Conservation (phyloP, 257 asterid genomes). For the Forsythia viridissima region DNA sequence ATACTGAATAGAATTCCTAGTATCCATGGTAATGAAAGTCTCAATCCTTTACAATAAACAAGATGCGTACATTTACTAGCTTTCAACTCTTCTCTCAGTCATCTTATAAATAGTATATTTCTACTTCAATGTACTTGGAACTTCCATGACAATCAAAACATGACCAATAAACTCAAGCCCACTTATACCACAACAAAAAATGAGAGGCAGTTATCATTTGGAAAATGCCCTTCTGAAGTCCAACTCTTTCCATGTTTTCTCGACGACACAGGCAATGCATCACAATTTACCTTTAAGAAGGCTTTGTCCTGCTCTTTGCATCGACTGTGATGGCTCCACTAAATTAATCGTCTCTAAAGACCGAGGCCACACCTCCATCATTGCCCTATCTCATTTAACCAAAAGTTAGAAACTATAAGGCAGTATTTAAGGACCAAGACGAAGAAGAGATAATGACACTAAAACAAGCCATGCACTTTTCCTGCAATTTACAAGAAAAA, state of each 20-base stretch:
- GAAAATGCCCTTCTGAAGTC: conserved; percentile 4
- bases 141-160: not conserved
- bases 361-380: conserved; percentile 96
- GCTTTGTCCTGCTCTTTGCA: conserved; percentile 93
- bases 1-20: not conserved
- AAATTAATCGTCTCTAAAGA: conserved; percentile 66
- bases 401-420: not conserved
- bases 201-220: not conserved
- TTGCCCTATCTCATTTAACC: conserved; percentile 56
- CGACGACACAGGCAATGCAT: not conserved
- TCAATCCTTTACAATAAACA: not conserved
- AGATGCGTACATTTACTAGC: not conserved
- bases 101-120: not conserved
- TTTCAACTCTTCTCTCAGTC: not conserved
- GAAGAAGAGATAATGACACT: not conserved
- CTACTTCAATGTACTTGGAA: not conserved
- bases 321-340: conserved; percentile 97
- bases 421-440: not conserved
- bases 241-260: not conserved
- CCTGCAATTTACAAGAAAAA: conserved; percentile 3
- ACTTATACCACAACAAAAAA: not conserved
- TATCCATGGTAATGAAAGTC: not conserved
- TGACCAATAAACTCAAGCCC: conserved; percentile 9
- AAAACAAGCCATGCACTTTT: conserved; percentile 9
- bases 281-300: conserved; percentile 61